A percentile compares a stretch with the other conserved stretches of the same genome.
Evolutionary conservation across 306 rosid genomes (phyloP).

Genomic region (Oemleria cerasiformis): DNA sequence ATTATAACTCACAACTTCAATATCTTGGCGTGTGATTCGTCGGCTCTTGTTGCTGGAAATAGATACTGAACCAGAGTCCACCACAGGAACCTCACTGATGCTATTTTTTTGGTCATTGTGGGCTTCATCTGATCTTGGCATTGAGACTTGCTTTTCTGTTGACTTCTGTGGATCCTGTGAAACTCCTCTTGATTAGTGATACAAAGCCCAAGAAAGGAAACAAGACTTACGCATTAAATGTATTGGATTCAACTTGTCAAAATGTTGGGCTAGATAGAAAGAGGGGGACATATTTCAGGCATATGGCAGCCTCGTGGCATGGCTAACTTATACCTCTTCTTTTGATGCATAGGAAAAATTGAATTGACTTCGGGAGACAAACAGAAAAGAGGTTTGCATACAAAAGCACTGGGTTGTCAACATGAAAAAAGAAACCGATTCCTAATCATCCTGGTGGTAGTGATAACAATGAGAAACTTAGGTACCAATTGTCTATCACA

Average conservation of each 20-base stretch:
- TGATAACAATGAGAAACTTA: neutral
- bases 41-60: slow-evolving; percentile 4
- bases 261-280: neutral
- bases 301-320: neutral
- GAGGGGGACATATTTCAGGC: neutral
- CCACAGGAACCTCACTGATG: neutral
- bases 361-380: neutral
- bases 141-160: neutral
- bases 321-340: neutral
- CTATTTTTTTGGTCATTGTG: neutral
- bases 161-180: slow-evolving; percentile 11
- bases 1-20: slow-evolving; percentile 10
- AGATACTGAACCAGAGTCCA: slow-evolving; percentile 10
- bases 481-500: neutral
- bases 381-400: neutral
- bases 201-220: neutral
- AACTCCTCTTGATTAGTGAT: neutral
- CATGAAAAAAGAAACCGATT: neutral
- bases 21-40: slow-evolving; percentile 14
- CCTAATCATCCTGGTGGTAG: neutral
- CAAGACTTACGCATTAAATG: neutral
- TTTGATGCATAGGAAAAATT: neutral
- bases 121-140: neutral
- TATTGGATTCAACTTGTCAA: neutral
- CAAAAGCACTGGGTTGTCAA: neutral